Conservation (phyloP, 768 basidiomycete genomes). For the Boletus rubropictus region DNA sequence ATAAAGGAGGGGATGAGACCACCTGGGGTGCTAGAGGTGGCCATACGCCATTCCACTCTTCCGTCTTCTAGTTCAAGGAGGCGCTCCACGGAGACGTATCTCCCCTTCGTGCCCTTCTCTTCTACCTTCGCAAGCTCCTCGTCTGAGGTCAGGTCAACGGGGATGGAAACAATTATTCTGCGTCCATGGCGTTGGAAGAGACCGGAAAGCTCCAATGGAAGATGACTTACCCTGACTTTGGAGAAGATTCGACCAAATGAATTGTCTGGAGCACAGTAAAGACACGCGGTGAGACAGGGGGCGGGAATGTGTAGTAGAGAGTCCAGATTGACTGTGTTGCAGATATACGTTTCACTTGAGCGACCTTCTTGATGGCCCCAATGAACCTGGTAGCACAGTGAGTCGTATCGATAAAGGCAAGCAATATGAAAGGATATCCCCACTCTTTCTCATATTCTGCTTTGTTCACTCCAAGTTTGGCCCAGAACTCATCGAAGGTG, state of each 20-base stretch:
- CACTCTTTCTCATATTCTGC: conserved; percentile 66
- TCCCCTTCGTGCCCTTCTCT: conserved; percentile 57
- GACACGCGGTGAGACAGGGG: conserved; percentile 65
- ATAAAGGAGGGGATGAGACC: conserved; percentile 64
- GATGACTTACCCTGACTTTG: conserved; percentile 52
- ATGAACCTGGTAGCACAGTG: conserved; percentile 47
- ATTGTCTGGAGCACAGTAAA: conserved; percentile 72
- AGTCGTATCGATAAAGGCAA: background rate
- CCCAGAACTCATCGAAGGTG: conserved; percentile 72
- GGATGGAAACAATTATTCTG: conserved; percentile 51
- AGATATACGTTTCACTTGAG: conserved; percentile 57
- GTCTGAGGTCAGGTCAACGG: conserved; percentile 58
- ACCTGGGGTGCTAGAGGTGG: conserved; percentile 66
- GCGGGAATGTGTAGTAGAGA: conserved; percentile 64
- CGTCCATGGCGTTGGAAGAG: background rate
- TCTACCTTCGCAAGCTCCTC: conserved; percentile 56
- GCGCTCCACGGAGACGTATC: conserved; percentile 66
- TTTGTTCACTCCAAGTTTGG: conserved; percentile 59
- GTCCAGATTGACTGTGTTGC: conserved; percentile 65
- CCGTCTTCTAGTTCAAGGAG: conserved; percentile 58
- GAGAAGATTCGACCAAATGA: conserved; percentile 43
- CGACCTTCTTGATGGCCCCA: conserved; percentile 56
- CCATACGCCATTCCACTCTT: conserved; percentile 74
- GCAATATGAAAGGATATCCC: conserved; percentile 14
- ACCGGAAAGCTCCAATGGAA: background rate